Evolutionary conservation across 2,329 filamentous ascomycete genomes (phyloP).

Genomic region (Penicillium sp.): DNA sequence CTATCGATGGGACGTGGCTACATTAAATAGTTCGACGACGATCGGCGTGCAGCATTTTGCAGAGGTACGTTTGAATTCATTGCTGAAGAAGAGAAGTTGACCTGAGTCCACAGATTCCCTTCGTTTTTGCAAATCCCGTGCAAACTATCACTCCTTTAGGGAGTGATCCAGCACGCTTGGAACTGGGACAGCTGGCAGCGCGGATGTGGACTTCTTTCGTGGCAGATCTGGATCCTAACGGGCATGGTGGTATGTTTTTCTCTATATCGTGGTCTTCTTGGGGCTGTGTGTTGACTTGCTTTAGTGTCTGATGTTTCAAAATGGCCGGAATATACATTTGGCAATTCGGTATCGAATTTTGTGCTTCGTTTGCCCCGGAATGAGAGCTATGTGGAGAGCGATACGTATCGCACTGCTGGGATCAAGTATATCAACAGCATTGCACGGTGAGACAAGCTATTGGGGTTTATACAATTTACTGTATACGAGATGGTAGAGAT

Average conservation of each 20-base stretch:
- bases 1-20: slow-evolving; percentile 33
- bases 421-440: slow-evolving; percentile 32
- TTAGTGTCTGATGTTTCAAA: slow-evolving; percentile 23
- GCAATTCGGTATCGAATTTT: slow-evolving; percentile 20
- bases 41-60: slow-evolving; percentile 35
- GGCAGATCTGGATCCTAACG: slow-evolving; percentile 30
- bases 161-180: slow-evolving; percentile 25
- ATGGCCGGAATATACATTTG: slow-evolving; percentile 26
- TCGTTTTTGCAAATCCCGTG: slow-evolving; percentile 33
- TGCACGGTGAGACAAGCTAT: slow-evolving; percentile 15
- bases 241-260: slow-evolving; percentile 25
- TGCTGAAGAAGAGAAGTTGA: background rate
- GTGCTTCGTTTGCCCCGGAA: slow-evolving; percentile 30
- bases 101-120: slow-evolving; percentile 27
- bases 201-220: slow-evolving; percentile 36
- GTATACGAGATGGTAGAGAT: background rate
- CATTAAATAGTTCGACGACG: slow-evolving; percentile 25
- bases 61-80: slow-evolving; percentile 22
- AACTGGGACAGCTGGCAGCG: slow-evolving; percentile 31
- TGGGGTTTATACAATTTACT: background rate
- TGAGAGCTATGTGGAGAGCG: slow-evolving; percentile 29
- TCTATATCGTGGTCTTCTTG: background rate
- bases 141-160: slow-evolving; percentile 31
- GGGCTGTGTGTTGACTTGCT: background rate
- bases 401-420: slow-evolving; percentile 28